Percentiles rank a stretch among this genome's conserved stretches.
Conservation (phyloP, 257 asterid species). For the Asclepias syriaca region DNA sequence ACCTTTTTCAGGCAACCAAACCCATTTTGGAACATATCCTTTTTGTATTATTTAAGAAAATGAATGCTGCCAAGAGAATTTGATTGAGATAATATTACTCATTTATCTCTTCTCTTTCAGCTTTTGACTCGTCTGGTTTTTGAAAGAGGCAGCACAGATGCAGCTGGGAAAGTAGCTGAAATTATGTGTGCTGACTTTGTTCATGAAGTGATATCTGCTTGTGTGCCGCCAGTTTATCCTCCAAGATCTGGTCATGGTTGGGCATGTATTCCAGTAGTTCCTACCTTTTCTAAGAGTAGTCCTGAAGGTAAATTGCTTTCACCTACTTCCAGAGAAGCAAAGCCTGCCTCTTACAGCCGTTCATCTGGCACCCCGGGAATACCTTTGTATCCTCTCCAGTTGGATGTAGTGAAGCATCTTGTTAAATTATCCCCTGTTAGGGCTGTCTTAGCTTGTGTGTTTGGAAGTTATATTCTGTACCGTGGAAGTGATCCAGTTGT, state of each 20-base stretch:
- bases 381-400: slow-evolving; percentile 80
- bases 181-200: slow-evolving; percentile 93
- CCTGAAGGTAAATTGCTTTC: slow-evolving; percentile 62
- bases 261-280: slow-evolving; percentile 96
- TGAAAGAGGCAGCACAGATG: slow-evolving; percentile 89
- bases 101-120: slow-evolving; percentile 41
- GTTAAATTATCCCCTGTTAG: slow-evolving; percentile 86
- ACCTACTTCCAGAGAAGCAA: slow-evolving; percentile 79
- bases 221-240: slow-evolving; percentile 99
- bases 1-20: background rate
- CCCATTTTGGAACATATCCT: background rate
- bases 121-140: slow-evolving; percentile 92
- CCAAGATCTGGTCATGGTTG: slow-evolving; percentile 96
- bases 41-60: background rate
- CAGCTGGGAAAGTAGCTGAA: slow-evolving; percentile 97
- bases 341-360: slow-evolving; percentile 74
- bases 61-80: slow-evolving; percentile 2
- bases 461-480: slow-evolving; percentile 88
- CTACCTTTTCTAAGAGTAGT: slow-evolving; percentile 56
- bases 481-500: slow-evolving; percentile 69
- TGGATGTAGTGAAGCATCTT: slow-evolving; percentile 92
- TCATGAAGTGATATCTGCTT: slow-evolving; percentile 92
- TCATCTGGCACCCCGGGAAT: slow-evolving; percentile 86
- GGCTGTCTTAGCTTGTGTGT: slow-evolving; percentile 95
- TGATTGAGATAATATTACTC: slow-evolving; percentile 10